These are phyloP conservation scores for Gossypium thurberi DNA, from an alignment of 345 rosid genomes.

Conservation along the genomic window DNA sequence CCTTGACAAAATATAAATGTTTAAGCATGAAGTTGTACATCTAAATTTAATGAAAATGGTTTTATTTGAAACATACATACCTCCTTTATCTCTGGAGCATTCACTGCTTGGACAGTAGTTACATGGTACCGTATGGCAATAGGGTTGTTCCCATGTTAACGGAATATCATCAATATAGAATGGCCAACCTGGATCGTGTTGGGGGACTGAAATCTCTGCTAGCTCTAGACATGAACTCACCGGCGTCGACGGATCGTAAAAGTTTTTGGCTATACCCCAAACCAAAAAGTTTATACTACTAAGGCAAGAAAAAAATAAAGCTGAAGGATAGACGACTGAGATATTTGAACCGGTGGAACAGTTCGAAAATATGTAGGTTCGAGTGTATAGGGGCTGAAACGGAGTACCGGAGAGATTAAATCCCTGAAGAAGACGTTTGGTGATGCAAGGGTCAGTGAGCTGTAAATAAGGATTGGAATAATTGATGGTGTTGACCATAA, in stretches of 20 bases:
- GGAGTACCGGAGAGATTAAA: constrained; percentile 10
- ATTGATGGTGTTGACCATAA: not conserved
- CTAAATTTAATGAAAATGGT: not conserved
- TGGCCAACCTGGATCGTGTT: not conserved
- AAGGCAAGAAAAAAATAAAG: constrained; percentile 16
- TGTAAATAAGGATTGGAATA: not conserved
- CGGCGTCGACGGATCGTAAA: not conserved
- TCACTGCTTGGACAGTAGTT: not conserved
- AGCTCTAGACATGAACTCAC: not conserved
- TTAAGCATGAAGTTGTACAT: not conserved
- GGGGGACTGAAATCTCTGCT: constrained; percentile 6
- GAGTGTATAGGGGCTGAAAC: not conserved
- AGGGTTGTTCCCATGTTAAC: constrained; percentile 4
- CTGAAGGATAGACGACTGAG: not conserved
- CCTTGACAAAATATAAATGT: not conserved
- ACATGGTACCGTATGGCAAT: not conserved
- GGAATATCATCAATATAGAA: not conserved
- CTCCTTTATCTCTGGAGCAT: not conserved
- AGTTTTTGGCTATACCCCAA: not conserved
- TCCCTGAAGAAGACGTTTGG: constrained; percentile 16
- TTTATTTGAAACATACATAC: not conserved
- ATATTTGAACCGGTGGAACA: constrained; percentile 14
- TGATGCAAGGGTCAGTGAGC: constrained; percentile 21
- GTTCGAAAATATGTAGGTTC: constrained; percentile 23
- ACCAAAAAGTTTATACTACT: constrained; percentile 10